Evolutionary conservation across 129 eudicot genomes (phyloP), one percentile per base, ranked within the genome.

Genomic region (Centella asiatica): DNA sequence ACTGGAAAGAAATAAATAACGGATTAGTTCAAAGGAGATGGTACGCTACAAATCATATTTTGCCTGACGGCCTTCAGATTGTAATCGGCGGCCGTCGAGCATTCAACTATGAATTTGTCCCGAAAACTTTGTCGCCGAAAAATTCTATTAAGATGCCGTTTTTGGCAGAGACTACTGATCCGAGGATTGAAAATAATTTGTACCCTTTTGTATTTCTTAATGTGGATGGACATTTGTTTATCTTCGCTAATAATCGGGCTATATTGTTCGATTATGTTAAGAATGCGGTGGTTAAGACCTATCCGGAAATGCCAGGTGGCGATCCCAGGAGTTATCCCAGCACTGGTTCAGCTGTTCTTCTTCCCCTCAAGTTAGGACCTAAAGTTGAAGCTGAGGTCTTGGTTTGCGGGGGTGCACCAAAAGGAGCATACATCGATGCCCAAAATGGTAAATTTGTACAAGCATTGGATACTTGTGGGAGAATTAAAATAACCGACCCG

Each of bases 251-350:
- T 33, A 78, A 82, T 65, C 79, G 81, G 0, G 87, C 95, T 19
- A 78, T 89, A 27, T 73, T 90, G 57, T 74, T 80, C 5, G 77
- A 90, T 65, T 90, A 83, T 33, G 66, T 29, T 0, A 72, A 52
- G 3, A 57, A 66, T 27, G 61, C 28, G 18, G 89, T 90, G 23
- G 78, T 83, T 53, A 69, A 67, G 39, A 85, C 77, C 11, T 90
- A 80, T 64, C 97, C 95, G 1, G 56, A 67, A 0, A 72, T 90
- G 0, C 92, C 93, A 1, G 93, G 84, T 32, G 95, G 93, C 7
- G 93, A 89, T 65, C 97, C 97, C 39, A 71, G 97, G 49, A 78
- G 65, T 68, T 90, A 85, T 67, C 97, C 97, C 29, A 90, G 97
- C 49, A 69, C 95, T 5, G 97, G 97, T 22, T 90, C 97, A 0